Evolutionary conservation across 305 asterid species (phyloP), one percentile per base, ranked within the genome.

Genomic region (Fraxinus velutina): DNA sequence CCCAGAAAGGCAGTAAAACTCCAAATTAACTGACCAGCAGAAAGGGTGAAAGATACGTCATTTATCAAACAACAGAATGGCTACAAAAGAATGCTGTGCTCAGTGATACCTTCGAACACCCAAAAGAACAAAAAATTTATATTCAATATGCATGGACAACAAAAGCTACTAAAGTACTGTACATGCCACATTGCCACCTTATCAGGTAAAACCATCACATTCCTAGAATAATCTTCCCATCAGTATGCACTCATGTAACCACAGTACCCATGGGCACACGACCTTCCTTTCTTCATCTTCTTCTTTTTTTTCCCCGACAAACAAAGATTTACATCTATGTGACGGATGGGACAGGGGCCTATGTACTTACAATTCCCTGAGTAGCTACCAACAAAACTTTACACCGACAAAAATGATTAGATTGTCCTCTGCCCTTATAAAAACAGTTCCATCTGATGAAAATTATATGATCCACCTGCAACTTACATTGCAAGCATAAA

Each of bases 11-110:
- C 52, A 72, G 86, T 76, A 85, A 73, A 83, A 74, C 83, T 82
- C 87, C 1, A 57, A 83, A 73, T 83, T 73, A 86, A 84, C 98
- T 93, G 90, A 81, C 82, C 84, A 82, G 47, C 75, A 77, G 76
- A 50, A 83, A 60, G 73, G 60, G 76, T 55, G 76, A 6, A 17
- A 21, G 77, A 60, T 44, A 80, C 29, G 19, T 83, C 82, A 79
- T 36, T 80, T 33, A 22, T 83, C 82, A 79, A 82, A 75, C 19
- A 83, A 85, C 72, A 22, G 70, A 87, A 62, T 42, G 75, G 78
- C 50, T n/a, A 74, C 5, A 27, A 42, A 42, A 30, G 74, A 50
- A 52, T 50, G 50, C 44, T 19, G 64, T 52, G 73, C 13, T 73
- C 36, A 68, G 42, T 52, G 30, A 81, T 57, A 62, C 47, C 77